Conservation (phyloP, 225 moss, liverwort and hornwort species). For the Bryum argenteum region DNA sequence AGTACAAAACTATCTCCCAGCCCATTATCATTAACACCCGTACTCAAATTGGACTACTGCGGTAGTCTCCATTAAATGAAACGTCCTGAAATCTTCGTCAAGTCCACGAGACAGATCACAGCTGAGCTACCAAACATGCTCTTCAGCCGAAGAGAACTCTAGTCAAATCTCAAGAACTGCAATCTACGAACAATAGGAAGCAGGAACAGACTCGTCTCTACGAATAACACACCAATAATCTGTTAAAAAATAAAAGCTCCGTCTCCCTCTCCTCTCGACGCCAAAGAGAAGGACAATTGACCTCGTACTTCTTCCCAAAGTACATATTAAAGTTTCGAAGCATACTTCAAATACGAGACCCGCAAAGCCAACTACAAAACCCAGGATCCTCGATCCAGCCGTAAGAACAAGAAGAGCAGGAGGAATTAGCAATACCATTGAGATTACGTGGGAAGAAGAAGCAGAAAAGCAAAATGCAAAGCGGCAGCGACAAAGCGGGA, state of each 20-base stretch:
- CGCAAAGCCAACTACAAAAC: background rate
- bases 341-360: no score
- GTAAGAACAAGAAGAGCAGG: background rate
- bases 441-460: slow-evolving; percentile 41
- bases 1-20: background rate
- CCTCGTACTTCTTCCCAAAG: no score
- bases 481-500: slow-evolving; percentile 32
- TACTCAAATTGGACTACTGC: background rate
- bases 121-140: background rate
- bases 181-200: background rate
- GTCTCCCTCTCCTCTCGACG: background rate
- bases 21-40: background rate
- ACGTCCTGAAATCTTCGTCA: background rate
- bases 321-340: no score
- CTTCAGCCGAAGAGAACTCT: background rate
- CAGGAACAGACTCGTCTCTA: no score
- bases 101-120: slow-evolving; percentile 1
- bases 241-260: background rate
- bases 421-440: slow-evolving; percentile 25
- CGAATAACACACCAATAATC: no score
- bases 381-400: slow-evolving; percentile 38
- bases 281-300: background rate
- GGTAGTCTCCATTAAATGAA: background rate
- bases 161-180: background rate
- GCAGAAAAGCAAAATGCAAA: slow-evolving; percentile 52